A percentile compares a stretch with the other conserved stretches of the same genome.
These are phyloP conservation scores for Trichoderma orchidacearum DNA, from an alignment of 495 filamentous ascomycete species.

Conservation along the genomic window DNA sequence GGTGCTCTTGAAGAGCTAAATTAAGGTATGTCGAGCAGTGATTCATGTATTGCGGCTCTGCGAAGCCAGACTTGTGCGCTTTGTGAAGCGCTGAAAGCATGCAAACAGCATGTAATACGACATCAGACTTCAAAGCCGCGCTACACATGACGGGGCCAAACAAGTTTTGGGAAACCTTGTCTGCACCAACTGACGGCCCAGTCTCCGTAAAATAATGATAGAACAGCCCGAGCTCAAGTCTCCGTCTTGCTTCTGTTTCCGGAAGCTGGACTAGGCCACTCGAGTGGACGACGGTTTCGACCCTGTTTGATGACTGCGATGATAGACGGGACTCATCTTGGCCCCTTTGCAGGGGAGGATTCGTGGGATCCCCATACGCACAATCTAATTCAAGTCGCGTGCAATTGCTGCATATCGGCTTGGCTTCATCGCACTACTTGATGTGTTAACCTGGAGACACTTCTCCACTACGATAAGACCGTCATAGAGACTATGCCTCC, in stretches of 20 bases:
- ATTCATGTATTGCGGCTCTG: neutral
- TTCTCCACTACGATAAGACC: neutral
- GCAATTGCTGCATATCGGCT: constrained; percentile 24
- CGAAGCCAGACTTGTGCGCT: neutral
- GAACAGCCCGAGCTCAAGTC: neutral
- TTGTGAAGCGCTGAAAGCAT: constrained; percentile 18
- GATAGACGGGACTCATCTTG: neutral
- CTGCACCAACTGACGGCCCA: constrained; percentile 7
- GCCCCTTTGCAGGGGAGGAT: neutral
- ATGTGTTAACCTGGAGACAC: neutral
- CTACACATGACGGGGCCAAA: constrained; percentile 10
- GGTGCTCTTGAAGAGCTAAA: neutral
- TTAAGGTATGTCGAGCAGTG: neutral
- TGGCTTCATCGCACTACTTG: constrained; percentile 23
- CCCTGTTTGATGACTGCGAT: neutral
- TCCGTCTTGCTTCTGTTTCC: neutral
- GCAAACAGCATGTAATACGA: constrained; percentile 21
- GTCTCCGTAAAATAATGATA: constrained; percentile 19
- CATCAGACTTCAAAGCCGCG: constrained; percentile 18
- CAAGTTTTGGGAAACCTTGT: constrained; percentile 2
- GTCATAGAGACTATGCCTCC: neutral
- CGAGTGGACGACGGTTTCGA: neutral
- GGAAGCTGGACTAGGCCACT: neutral
- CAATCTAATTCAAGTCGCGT: constrained; percentile 19
- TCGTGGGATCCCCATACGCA: constrained; percentile 12